Evolutionary conservation across 1,139 yeast species (phyloP).

Genomic region (Yamadazyma taylorii): DNA sequence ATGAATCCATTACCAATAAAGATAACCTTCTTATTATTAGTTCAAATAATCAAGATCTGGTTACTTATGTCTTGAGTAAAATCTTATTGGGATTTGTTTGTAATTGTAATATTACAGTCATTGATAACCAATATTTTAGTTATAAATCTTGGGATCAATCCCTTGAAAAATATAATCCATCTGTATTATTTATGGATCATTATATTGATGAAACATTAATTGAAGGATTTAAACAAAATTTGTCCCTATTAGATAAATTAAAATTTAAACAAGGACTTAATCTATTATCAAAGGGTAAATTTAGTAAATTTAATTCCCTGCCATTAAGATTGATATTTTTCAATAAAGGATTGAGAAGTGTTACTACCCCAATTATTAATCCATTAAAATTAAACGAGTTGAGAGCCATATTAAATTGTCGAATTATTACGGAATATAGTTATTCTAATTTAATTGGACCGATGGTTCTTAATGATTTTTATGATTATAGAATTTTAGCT

Average conservation of each 20-base stretch:
- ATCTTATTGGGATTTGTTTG: constrained; percentile 31
- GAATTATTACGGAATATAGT: constrained; percentile 55
- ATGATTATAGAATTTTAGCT: constrained; percentile 55
- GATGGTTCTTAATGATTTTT: constrained; percentile 55
- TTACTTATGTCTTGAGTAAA: constrained; percentile 30
- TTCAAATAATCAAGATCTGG: constrained; percentile 12
- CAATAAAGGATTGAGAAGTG: constrained; percentile 20
- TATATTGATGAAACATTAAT: constrained; percentile 6
- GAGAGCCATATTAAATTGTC: constrained; percentile 47
- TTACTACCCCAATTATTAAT: constrained; percentile 14
- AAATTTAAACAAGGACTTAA: constrained; percentile 20
- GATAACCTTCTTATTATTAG: constrained; percentile 48
- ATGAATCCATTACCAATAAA: constrained; percentile 33
- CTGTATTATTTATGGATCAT: constrained; percentile 23
- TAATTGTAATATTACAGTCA: constrained; percentile 20
- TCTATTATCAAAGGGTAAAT: constrained; percentile 30
- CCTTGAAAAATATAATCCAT: constrained; percentile 18
- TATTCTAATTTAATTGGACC: constrained; percentile 56
- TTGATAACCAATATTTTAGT: constrained; percentile 11
- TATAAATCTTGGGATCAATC: constrained; percentile 14
- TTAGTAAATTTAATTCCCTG: constrained; percentile 13
- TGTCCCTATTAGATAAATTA: constrained; percentile 17
- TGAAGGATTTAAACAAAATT: constrained; percentile 5
- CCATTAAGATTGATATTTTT: constrained; percentile 44
- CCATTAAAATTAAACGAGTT: constrained; percentile 39